phyloP scores from a whole-genome alignment of 2,329 filamentous ascomycete species.

The Leptosphaerulina australis region DNA sequence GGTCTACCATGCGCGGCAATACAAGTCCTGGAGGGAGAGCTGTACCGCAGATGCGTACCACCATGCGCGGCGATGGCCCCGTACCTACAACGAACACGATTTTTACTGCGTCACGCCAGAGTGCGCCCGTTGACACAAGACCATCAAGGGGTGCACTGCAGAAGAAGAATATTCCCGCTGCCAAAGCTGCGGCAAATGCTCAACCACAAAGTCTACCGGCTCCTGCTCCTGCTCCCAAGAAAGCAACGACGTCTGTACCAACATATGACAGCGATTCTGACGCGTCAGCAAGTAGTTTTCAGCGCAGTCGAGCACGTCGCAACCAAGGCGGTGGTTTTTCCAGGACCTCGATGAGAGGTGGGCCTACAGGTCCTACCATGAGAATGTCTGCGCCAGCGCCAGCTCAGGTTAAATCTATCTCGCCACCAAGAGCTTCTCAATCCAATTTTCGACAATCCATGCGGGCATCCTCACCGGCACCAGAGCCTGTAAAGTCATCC shows the following conservation, averaged over 20 bases:
- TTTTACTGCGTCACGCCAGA: constrained; percentile 45
- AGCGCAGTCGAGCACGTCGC: constrained; percentile 58
- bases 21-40: constrained; percentile 13
- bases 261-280: constrained; percentile 52
- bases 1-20: constrained; percentile 45
- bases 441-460: constrained; percentile 41
- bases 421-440: constrained; percentile 39
- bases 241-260: constrained; percentile 29
- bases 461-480: constrained; percentile 39
- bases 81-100: constrained; percentile 34
- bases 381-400: constrained; percentile 32
- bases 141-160: constrained; percentile 47
- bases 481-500: constrained; percentile 51
- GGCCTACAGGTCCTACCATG: constrained; percentile 38
- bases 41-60: constrained; percentile 42
- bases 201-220: constrained; percentile 39
- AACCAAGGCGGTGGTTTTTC: constrained; percentile 57
- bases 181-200: constrained; percentile 25
- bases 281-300: constrained; percentile 75
- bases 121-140: constrained; percentile 33
- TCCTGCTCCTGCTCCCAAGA: constrained; percentile 15
- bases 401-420: constrained; percentile 49
- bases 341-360: constrained; percentile 75
- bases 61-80: constrained; percentile 46
- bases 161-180: constrained; percentile 47